These are phyloP conservation scores for Acacia concinna DNA, from an alignment of 331 rosid species.

Conservation along the genomic window DNA sequence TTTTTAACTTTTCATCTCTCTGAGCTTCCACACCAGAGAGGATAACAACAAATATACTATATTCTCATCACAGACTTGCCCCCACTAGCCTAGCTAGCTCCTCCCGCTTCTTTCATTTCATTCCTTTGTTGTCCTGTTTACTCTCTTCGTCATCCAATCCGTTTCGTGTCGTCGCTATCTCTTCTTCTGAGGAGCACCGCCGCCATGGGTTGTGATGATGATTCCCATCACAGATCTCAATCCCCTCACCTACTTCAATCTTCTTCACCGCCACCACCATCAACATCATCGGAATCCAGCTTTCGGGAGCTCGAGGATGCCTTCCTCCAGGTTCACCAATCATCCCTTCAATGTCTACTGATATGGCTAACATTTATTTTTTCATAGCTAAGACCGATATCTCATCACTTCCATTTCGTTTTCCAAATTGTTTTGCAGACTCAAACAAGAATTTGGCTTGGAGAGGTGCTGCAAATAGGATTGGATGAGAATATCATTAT, in stretches of 20 bases:
- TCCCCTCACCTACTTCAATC: constrained; percentile 20
- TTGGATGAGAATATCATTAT: constrained; percentile 40
- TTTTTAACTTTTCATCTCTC: not conserved
- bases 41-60: not conserved
- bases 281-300: constrained; percentile 43
- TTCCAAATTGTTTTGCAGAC: constrained; percentile 37
- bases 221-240: constrained; percentile 20
- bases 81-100: not conserved
- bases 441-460: constrained; percentile 59
- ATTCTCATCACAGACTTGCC: not conserved
- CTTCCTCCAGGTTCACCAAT: constrained; percentile 50
- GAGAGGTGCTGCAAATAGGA: constrained; percentile 55
- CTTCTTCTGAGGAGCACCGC: constrained; percentile 25
- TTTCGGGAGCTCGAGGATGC: constrained; percentile 58
- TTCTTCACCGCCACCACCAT: not conserved
- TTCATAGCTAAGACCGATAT: not conserved
- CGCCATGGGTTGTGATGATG: constrained; percentile 38
- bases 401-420: not conserved
- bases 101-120: not conserved
- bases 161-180: not conserved
- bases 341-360: not conserved
- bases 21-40: not conserved
- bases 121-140: not conserved
- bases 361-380: not conserved
- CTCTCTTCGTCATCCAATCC: not conserved